Base-by-base conservation (phyloP, 306 rosid species). In the Corylus americana region DNA sequence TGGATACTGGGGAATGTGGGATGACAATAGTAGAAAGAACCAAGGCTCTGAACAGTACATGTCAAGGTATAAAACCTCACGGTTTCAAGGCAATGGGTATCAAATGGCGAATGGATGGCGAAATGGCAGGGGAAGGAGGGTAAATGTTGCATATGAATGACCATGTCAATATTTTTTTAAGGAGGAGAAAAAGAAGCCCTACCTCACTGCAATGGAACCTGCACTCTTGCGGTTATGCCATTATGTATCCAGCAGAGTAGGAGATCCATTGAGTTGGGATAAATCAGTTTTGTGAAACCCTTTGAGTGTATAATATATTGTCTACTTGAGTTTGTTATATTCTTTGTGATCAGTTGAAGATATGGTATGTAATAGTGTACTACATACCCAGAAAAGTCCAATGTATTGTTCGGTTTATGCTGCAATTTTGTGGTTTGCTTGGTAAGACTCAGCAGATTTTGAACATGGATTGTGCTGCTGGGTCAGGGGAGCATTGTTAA, bases 71-170 rank as follows among this genome's bases (percentile, higher is more conserved):
- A 86, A 75, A 70, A 76, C 80, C 61, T 27, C 77, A 16, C 84
- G 84, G 68, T 82, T 82, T 77, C 80, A 81, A 10, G 87, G 87
- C 22, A 77, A 89, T 49, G 82, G 80, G 35, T 42, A 80, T 80
- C 86, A 82, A 73, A 58, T 73, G 81, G 81, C 78, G 45, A 77
- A 77, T 45, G 94, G 90, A 37, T 79, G 91, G 87, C 81, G 86
- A 74, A 48, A 64, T 8, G 78, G 85, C 74, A 94, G 92, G 82
- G 86, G 89, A 68, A 80, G 77, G 75, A 78, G 76, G 53, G 88
- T 48, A 12, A 79, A 79, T 85, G 85, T 80, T 53, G 71, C 73
- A 7, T 66, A 76, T 77, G 85, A 59, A 59, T 59, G 39, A 59
- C 14, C 31, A 20, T 11, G 22, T 16, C 16, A 11, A 12, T 2